phyloP scores from a whole-genome alignment of 306 rosid genomes.

The Purshia tridentata region DNA sequence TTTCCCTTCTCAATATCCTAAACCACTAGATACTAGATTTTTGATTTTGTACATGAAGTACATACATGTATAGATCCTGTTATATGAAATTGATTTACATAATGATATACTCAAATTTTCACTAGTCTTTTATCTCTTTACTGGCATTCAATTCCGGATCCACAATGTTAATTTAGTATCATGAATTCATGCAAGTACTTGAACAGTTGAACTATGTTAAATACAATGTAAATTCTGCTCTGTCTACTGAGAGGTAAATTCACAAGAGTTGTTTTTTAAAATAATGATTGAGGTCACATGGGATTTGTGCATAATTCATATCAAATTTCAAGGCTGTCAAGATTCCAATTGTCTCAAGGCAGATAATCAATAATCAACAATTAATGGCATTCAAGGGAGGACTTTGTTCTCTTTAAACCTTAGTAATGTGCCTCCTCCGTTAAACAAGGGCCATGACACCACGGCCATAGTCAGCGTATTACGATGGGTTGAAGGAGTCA shows the following conservation, averaged over 20 bases:
- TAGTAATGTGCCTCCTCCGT: not conserved
- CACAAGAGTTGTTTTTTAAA: not conserved
- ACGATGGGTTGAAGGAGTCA: not conserved
- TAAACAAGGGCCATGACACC: not conserved
- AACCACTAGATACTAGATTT: conserved; percentile 20
- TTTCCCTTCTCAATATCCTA: conserved; percentile 38
- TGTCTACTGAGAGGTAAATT: not conserved
- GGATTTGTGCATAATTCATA: not conserved
- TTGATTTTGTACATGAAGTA: not conserved
- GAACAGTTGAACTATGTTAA: no score
- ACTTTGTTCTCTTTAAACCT: not conserved
- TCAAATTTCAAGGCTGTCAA: conserved; percentile 9
- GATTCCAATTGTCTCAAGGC: conserved; percentile 7
- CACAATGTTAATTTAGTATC: not conserved
- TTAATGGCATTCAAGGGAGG: not conserved
- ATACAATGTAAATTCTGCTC: no score
- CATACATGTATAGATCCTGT: not conserved
- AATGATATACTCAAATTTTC: not conserved
- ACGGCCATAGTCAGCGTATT: not conserved
- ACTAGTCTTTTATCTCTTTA: not conserved
- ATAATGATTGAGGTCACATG: not conserved
- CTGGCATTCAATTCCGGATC: not conserved
- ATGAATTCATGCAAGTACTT: not conserved
- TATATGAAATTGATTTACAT: not conserved
- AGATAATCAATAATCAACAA: not conserved